phyloP scores from a whole-genome alignment of 2,329 filamentous ascomycete species.

The Capronia epimyces region DNA sequence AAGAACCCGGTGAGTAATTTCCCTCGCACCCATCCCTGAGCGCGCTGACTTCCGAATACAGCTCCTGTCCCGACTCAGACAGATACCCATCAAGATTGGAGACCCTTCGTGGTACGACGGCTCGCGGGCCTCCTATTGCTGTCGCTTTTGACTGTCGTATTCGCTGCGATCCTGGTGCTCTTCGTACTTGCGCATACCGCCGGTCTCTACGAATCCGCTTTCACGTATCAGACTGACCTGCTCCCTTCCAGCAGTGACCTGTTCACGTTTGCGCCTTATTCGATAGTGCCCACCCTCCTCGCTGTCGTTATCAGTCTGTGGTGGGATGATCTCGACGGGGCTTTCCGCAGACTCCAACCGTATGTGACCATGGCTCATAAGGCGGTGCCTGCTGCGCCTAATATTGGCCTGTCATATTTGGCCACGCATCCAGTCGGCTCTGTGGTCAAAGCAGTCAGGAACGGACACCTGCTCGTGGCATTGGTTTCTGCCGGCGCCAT shows the following conservation, averaged over 20 bases:
- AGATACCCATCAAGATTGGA: background rate
- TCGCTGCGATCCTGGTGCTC: slow-evolving; percentile 4
- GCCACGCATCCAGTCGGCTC: slow-evolving; percentile 1
- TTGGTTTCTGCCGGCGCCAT: slow-evolving; percentile 5
- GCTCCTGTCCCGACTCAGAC: background rate
- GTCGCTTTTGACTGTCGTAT: background rate
- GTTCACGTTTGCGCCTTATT: slow-evolving; percentile 17
- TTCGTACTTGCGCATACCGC: background rate
- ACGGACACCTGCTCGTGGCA: slow-evolving; percentile 8
- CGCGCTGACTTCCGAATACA: background rate
- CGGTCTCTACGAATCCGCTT: slow-evolving; percentile 10
- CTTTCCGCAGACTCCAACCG: slow-evolving; percentile 19
- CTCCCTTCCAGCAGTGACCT: background rate
- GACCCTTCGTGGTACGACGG: slow-evolving; percentile 2
- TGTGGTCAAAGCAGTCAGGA: slow-evolving; percentile 4
- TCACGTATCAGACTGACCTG: slow-evolving; percentile 7
- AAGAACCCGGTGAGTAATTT: background rate
- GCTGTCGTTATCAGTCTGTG: slow-evolving; percentile 18
- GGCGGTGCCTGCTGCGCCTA: background rate
- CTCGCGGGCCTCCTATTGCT: slow-evolving; percentile 1
- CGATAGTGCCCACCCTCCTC: slow-evolving; percentile 15
- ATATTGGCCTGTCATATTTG: slow-evolving; percentile 8
- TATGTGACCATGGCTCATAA: slow-evolving; percentile 18
- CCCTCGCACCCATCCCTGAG: background rate
- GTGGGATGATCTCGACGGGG: slow-evolving; percentile 20